These are phyloP conservation scores for Multifurca ochricompacta DNA, from an alignment of 768 basidiomycete species.

Conservation along the genomic window DNA sequence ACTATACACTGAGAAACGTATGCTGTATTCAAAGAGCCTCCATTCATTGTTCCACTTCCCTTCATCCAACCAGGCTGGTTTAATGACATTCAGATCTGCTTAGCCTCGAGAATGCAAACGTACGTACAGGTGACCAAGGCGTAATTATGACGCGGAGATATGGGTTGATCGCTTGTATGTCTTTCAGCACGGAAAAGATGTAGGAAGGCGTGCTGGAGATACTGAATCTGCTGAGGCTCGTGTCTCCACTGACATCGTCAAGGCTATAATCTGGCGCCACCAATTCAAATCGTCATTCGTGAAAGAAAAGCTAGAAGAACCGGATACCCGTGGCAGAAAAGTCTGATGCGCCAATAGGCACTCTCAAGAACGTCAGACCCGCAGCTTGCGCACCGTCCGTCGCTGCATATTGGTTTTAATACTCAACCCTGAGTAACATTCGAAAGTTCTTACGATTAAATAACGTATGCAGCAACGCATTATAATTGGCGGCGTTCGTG, in stretches of 20 bases:
- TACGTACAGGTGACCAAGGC: constrained; percentile 68
- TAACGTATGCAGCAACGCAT: constrained; percentile 47
- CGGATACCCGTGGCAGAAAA: constrained; percentile 59
- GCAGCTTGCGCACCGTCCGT: constrained; percentile 55
- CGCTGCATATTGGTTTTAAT: constrained; percentile 27
- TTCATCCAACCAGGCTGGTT: constrained; percentile 80
- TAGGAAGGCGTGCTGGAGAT: constrained; percentile 52
- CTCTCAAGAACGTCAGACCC: constrained; percentile 60
- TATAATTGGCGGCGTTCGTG: constrained; percentile 49
- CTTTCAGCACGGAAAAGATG: constrained; percentile 53
- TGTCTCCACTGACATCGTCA: constrained; percentile 57
- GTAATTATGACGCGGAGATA: constrained; percentile 47
- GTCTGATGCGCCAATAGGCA: constrained; percentile 67
- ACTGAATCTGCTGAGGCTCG: constrained; percentile 48
- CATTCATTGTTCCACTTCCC: constrained; percentile 54
- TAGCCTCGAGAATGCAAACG: too few relatives aligned
- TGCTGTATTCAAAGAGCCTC: constrained; percentile 46
- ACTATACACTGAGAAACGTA: constrained; percentile 38
- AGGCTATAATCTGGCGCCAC: constrained; percentile 46
- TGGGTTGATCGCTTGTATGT: constrained; percentile 53
- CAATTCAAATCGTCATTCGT: too few relatives aligned
- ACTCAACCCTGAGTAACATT: neutral
- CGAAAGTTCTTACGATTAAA: constrained; percentile 37
- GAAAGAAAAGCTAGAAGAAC: too few relatives aligned
- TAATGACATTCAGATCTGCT: neutral